These are phyloP conservation scores for Liriodendron chinense DNA, from an alignment of 164 flowering plant genomes.

Conservation along the genomic window DNA sequence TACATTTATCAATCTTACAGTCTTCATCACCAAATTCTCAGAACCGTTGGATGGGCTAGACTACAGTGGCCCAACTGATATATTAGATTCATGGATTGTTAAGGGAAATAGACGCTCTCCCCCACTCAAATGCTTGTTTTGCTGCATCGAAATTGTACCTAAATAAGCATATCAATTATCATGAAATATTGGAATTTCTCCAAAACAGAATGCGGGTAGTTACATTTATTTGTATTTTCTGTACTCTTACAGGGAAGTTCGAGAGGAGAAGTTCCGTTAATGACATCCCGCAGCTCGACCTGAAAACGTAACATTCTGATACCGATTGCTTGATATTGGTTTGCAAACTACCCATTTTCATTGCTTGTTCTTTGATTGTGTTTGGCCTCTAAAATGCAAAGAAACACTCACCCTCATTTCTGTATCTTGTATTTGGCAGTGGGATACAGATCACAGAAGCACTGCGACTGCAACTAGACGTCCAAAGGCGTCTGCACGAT, in stretches of 20 bases:
- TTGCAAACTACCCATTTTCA: neutral
- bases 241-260: conserved; percentile 41
- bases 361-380: neutral
- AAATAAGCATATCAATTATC: too few relatives aligned
- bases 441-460: conserved; percentile 71
- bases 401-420: neutral
- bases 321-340: neutral
- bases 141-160: too few relatives aligned
- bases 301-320: conserved; percentile 35
- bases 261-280: conserved; percentile 32
- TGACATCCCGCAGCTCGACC: conserved; percentile 35
- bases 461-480: conserved; percentile 66
- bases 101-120: too few relatives aligned
- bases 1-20: too few relatives aligned
- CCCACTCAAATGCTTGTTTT: too few relatives aligned
- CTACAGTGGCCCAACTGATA: too few relatives aligned
- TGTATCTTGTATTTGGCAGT: conserved; percentile 26
- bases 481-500: conserved; percentile 79
- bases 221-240: too few relatives aligned
- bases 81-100: too few relatives aligned
- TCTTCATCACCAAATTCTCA: too few relatives aligned
- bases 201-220: too few relatives aligned
- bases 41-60: too few relatives aligned
- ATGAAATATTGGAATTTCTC: too few relatives aligned
- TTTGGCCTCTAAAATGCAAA: neutral